Conservation (phyloP, 306 rosid species). For the Vicia sativa region DNA sequence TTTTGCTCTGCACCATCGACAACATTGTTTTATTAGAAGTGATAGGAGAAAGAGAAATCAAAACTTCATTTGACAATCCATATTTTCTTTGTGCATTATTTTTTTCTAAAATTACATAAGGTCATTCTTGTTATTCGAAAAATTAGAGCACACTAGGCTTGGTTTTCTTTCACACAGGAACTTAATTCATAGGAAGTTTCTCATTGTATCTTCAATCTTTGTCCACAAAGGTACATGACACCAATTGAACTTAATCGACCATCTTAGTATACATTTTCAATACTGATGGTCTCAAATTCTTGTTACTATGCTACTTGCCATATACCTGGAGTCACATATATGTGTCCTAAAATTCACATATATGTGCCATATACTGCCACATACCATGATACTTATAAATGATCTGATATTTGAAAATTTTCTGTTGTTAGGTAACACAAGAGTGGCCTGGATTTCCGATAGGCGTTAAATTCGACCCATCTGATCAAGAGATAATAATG, state of each 20-base stretch:
- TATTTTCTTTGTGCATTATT: background rate
- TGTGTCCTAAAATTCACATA: background rate
- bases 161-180: background rate
- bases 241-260: slow-evolving; percentile 2
- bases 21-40: too few species aligned
- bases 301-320: too few species aligned
- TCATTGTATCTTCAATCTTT: background rate
- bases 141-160: background rate
- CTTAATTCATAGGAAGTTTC: slow-evolving; percentile 9
- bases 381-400: too few species aligned
- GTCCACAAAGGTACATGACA: background rate
- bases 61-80: background rate
- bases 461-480: slow-evolving; percentile 93
- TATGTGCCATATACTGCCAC: too few species aligned
- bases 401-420: slow-evolving; percentile 18
- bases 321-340: background rate
- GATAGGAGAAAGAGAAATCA: too few species aligned
- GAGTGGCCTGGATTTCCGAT: slow-evolving; percentile 81
- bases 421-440: slow-evolving; percentile 9
- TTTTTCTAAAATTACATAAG: background rate
- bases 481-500: slow-evolving; percentile 78
- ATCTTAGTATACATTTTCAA: background rate
- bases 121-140: background rate
- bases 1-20: too few species aligned
- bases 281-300: background rate